phyloP scores from a whole-genome alignment of 2,329 filamentous ascomycete species.

The Tricladium varicosporioides region DNA sequence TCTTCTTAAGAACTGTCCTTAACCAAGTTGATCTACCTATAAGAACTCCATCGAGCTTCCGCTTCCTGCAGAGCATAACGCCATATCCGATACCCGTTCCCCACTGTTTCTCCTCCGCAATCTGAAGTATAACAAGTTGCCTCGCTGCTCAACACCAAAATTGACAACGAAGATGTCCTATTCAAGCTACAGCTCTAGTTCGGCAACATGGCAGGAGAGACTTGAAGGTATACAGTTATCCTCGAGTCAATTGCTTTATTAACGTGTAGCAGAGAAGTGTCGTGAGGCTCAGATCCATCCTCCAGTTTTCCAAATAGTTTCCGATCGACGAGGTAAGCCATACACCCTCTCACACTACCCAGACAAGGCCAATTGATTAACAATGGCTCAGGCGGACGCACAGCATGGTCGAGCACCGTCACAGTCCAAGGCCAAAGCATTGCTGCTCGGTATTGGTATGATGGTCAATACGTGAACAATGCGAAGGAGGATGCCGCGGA shows the following conservation, averaged over 20 bases:
- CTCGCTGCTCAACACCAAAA: slow-evolving; percentile 12
- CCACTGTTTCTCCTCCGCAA: slow-evolving; percentile 29
- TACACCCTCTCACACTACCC: slow-evolving; percentile 1
- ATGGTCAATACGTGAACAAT: slow-evolving; percentile 83
- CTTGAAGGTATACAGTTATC: slow-evolving; percentile 35
- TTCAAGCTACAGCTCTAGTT: slow-evolving; percentile 26
- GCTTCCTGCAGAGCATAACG: slow-evolving; percentile 34
- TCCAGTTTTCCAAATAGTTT: slow-evolving; percentile 68
- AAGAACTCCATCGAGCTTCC: slow-evolving; percentile 30
- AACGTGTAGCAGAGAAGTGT: slow-evolving; percentile 52
- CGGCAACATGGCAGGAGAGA: slow-evolving; percentile 37
- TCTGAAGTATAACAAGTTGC: slow-evolving; percentile 20
- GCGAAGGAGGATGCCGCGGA: slow-evolving; percentile 91
- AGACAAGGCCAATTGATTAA: slow-evolving; percentile 28
- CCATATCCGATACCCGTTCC: slow-evolving; percentile 28
- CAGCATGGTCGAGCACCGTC: slow-evolving; percentile 84
- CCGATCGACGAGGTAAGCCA: slow-evolving; percentile 67
- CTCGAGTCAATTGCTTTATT: slow-evolving; percentile 17
- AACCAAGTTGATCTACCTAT: slow-evolving; percentile 25
- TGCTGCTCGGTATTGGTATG: slow-evolving; percentile 85
- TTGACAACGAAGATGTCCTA: slow-evolving; percentile 30
- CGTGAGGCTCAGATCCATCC: slow-evolving; percentile 48
- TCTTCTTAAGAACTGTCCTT: slow-evolving; percentile 6
- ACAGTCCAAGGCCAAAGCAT: slow-evolving; percentile 64
- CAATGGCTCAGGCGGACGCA: slow-evolving; percentile 67